phyloP scores from a whole-genome alignment of 2,329 filamentous ascomycete genomes.

The Lachnellula hyalina region DNA sequence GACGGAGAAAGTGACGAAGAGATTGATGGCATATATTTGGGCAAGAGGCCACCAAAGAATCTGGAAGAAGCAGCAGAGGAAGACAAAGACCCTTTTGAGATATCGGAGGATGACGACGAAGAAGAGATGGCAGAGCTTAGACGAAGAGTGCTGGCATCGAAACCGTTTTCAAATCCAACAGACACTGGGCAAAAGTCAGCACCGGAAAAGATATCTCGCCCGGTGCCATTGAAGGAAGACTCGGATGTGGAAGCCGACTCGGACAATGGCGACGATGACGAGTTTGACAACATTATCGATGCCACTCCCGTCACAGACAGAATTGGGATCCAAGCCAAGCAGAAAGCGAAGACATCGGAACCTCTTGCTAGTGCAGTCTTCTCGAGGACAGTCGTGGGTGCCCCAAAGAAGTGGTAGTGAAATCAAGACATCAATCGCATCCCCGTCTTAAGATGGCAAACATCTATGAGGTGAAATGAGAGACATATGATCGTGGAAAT shows the following conservation, averaged over 20 bases:
- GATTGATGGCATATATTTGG: constrained; percentile 56
- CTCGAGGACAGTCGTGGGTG: constrained; percentile 32
- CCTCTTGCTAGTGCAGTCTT: constrained; percentile 31
- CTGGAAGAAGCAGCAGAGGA: constrained; percentile 39
- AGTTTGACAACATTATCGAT: constrained; percentile 90
- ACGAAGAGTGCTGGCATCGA: constrained; percentile 83
- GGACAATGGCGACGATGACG: constrained; percentile 63
- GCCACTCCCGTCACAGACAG: constrained; percentile 86
- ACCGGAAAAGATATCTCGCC: constrained; percentile 57
- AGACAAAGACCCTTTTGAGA: constrained; percentile 62
- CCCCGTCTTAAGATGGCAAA: background rate
- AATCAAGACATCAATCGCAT: constrained; percentile 1
- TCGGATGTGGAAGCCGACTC: constrained; percentile 67
- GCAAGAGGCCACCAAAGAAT: constrained; percentile 42
- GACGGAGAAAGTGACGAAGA: constrained; percentile 40
- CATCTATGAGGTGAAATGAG: background rate
- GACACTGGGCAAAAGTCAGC: constrained; percentile 45
- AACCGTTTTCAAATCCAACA: constrained; percentile 67
- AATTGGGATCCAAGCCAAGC: constrained; percentile 63
- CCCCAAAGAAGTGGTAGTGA: constrained; percentile 32
- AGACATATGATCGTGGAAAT: background rate
- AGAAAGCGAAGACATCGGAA: constrained; percentile 45
- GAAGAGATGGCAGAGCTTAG: constrained; percentile 87
- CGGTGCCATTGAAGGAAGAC: constrained; percentile 51
- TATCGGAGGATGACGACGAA: constrained; percentile 78